Evolutionary conservation across 1,284 basidiomycete genomes (phyloP).

Genomic region (Schizophyllum amplum): DNA sequence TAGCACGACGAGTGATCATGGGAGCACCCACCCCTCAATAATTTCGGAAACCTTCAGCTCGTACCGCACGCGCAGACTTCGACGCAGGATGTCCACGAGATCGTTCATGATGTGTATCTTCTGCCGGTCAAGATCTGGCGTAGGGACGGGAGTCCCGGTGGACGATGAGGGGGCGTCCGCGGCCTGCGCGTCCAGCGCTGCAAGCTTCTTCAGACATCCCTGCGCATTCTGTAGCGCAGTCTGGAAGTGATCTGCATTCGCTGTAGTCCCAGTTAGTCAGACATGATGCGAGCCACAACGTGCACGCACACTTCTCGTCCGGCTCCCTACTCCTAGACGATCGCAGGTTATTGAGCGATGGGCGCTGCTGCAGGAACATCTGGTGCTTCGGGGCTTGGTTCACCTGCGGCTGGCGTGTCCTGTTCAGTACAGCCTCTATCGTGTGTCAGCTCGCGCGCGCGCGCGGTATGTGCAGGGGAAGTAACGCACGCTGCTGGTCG

Average conservation of each 20-base stretch:
- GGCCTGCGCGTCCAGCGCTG: constrained; percentile 32
- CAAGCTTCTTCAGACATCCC: constrained; percentile 45
- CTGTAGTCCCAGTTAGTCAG: constrained; percentile 5
- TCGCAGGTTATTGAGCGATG: not conserved
- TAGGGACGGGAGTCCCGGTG: constrained; percentile 25
- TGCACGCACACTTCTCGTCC: constrained; percentile 33
- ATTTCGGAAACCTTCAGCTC: constrained; percentile 68
- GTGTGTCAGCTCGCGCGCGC: not conserved
- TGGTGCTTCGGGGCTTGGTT: not conserved
- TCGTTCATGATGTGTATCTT: constrained; percentile 58
- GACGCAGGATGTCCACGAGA: constrained; percentile 65
- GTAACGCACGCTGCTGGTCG: constrained; percentile 41
- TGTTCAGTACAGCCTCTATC: not conserved
- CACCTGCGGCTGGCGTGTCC: not conserved
- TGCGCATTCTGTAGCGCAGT: constrained; percentile 58
- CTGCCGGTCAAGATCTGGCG: constrained; percentile 44
- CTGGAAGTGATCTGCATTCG: constrained; percentile 54
- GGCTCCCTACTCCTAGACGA: constrained; percentile 27
- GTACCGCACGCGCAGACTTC: constrained; percentile 69
- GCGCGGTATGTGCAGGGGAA: not conserved
- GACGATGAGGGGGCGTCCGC: constrained; percentile 29
- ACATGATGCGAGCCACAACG: constrained; percentile 5
- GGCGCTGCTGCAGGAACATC: not conserved
- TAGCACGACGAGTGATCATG: constrained; percentile 2
- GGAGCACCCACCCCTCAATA: constrained; percentile 53